Base-by-base conservation (phyloP, 805 yeast species). In the Saturnispora galanensis region DNA sequence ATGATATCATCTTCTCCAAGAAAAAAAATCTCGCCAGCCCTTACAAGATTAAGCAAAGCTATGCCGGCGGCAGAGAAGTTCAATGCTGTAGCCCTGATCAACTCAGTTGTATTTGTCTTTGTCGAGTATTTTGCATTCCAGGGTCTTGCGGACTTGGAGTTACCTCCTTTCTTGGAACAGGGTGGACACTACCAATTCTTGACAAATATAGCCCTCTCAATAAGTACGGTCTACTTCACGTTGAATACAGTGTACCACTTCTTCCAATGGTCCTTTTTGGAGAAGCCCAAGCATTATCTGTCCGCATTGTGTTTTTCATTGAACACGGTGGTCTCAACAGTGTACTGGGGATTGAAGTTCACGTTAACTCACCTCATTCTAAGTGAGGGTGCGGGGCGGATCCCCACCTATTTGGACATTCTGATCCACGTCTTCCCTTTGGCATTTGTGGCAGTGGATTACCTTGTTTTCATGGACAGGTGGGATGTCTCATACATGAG, bases 101-200 rank as follows among this genome's bases (percentile, higher is more conserved):
- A 31, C 31, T 42, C 47, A 21, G 34, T 38, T 12, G 28, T 32
- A 2, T 50, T 50, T 13, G 13, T 56, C 2, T 12, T 45, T 10
- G 17, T 50, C 1, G 52, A 56, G 11, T 12, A 38, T 9, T 29
- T 37, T 10, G 52, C 56, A 1, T 44, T 58, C n/a, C 1, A 36
- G 10, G 38, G 30, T 2, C 43, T 60, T 9, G 30, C 49, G 36
- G 30, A 29, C 35, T 33, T 62, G 7, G 57, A 55, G 11, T 60
- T 83, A 21, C 87, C 88, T 1, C 64, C 61, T 1, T 65, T 61
- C 32, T 59, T 82, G 26, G 64, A 55, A 2, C 59, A 63, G 17
- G 90, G 79, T 1, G 90, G 90, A 2, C 83, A 76, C 46, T 72
- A 71, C 62, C 90, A 84, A 56, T 84, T 84, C 56, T 65, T 83